phyloP scores from a whole-genome alignment of 208 protist species.

The Plasmodiophora brassicae region DNA sequence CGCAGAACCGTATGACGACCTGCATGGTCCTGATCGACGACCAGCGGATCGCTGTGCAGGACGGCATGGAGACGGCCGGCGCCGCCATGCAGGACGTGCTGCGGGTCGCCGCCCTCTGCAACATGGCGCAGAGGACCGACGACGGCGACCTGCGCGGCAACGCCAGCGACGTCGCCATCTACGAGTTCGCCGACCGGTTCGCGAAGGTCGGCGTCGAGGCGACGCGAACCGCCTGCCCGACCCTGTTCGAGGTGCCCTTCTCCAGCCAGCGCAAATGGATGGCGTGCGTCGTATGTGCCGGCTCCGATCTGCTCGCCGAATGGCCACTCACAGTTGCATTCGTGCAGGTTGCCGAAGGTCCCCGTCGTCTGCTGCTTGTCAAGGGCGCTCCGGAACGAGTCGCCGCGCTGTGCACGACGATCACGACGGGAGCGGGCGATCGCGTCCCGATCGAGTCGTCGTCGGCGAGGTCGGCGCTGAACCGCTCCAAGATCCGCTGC shows the following conservation, averaged over 20 bases:
- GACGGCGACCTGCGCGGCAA: neutral
- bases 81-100: conserved; percentile 31
- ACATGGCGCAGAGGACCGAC: conserved; percentile 36
- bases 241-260: conserved; percentile 69
- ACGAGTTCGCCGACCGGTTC: neutral
- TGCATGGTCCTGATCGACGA: conserved; percentile 31
- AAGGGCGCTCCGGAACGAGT: conserved; percentile 72
- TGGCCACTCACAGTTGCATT: no score
- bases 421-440: no score
- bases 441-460: no score
- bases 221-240: conserved; percentile 25
- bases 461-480: neutral
- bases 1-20: conserved; percentile 73
- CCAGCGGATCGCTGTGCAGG: neutral
- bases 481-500: neutral
- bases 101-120: conserved; percentile 53
- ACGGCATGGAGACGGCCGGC: neutral
- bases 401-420: conserved; percentile 24
- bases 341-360: no score
- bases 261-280: conserved; percentile 72
- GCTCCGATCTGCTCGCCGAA: no score
- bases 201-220: conserved; percentile 12
- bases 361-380: conserved; percentile 48
- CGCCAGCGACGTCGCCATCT: conserved; percentile 21
- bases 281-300: conserved; percentile 48